These are phyloP conservation scores for Akanthomyces muscarius DNA, from an alignment of 2,329 filamentous ascomycete species.

Conservation along the genomic window DNA sequence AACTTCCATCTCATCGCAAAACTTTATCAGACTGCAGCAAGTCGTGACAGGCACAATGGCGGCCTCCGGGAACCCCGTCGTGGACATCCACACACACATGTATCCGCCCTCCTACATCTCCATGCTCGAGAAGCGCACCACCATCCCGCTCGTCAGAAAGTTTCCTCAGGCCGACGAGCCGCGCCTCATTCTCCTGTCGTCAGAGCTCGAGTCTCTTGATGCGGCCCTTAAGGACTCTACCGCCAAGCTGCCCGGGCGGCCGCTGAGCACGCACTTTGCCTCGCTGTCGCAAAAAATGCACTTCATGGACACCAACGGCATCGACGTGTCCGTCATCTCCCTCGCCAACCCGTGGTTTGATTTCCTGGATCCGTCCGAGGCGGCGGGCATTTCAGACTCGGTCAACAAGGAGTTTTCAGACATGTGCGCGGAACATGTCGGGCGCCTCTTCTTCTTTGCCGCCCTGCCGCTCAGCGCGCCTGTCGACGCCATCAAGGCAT, in stretches of 20 bases:
- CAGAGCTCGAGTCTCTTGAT: conserved; percentile 44
- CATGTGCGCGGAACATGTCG: conserved; percentile 63
- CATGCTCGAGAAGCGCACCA: conserved; percentile 54
- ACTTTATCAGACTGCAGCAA: too few species aligned
- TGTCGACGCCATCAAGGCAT: conserved; percentile 54
- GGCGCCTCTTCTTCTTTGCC: conserved; percentile 77
- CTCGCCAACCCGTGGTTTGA: conserved; percentile 94
- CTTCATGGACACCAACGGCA: conserved; percentile 83
- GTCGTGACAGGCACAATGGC: conserved; percentile 28
- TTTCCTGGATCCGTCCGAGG: conserved; percentile 62
- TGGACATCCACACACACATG: conserved; percentile 68
- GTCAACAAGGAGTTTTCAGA: conserved; percentile 76
- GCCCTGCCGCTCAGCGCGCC: conserved; percentile 73
- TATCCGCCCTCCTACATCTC: conserved; percentile 61
- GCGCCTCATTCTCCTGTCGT: conserved; percentile 62
- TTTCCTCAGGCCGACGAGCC: conserved; percentile 55
- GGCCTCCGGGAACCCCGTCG: conserved; percentile 39
- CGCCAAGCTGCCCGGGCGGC: conserved; percentile 65
- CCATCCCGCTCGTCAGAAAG: conserved; percentile 67
- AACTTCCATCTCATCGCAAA: background rate
- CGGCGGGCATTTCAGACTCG: conserved; percentile 56
- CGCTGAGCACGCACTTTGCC: conserved; percentile 79
- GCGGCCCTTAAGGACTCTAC: conserved; percentile 50
- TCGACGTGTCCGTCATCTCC: conserved; percentile 79
- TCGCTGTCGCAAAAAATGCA: conserved; percentile 74